Conservation (phyloP, 176 grass and related monocot species). For the Rhipidocladum racemiflorum region DNA sequence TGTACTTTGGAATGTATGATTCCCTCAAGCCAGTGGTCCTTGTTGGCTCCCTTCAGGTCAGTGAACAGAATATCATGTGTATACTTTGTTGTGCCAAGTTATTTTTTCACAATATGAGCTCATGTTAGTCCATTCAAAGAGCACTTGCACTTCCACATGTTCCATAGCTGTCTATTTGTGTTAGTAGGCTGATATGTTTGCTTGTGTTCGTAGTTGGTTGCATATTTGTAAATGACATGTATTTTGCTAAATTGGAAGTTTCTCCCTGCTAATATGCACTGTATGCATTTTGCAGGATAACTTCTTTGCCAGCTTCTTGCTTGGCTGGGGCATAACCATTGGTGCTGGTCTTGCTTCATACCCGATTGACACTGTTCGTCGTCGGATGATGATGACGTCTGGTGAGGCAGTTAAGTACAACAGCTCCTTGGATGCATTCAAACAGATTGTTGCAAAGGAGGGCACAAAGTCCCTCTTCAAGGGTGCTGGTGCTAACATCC, state of each 20-base stretch:
- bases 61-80: slow-evolving; percentile 6
- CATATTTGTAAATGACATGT: neutral
- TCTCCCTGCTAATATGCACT: neutral
- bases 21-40: slow-evolving; percentile 67
- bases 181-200: neutral
- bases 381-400: slow-evolving; percentile 73
- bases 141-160: neutral
- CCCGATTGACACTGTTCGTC: slow-evolving; percentile 59
- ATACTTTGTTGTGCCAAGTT: no score
- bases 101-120: neutral
- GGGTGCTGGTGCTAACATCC: slow-evolving; percentile 61
- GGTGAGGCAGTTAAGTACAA: slow-evolving; percentile 70
- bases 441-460: slow-evolving; percentile 58
- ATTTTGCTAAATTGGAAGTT: neutral
- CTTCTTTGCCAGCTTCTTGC: slow-evolving; percentile 58
- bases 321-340: slow-evolving; percentile 61
- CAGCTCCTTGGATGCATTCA: slow-evolving; percentile 50
- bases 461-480: slow-evolving; percentile 58
- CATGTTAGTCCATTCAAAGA: neutral
- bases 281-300: slow-evolving; percentile 42
- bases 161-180: neutral
- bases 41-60: slow-evolving; percentile 46
- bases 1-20: slow-evolving; percentile 69
- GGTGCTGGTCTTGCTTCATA: slow-evolving; percentile 63
- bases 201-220: neutral